Evolutionary conservation across 495 filamentous ascomycete genomes (phyloP).

Genomic region (Bathelium albidoporum): DNA sequence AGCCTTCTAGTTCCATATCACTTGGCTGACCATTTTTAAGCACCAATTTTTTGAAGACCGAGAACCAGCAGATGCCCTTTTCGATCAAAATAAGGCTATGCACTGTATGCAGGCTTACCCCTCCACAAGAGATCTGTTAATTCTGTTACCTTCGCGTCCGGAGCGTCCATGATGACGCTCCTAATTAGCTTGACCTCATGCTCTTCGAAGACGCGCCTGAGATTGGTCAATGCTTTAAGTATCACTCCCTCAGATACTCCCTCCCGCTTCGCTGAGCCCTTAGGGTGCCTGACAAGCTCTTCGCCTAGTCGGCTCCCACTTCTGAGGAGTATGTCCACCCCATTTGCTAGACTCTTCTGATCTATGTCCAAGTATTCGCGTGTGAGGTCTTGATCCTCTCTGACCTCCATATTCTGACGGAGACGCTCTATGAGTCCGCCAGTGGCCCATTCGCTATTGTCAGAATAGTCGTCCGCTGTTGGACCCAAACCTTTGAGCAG

Average conservation of each 20-base stretch:
- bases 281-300: constrained; percentile 5
- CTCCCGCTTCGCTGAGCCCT: neutral
- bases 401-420: constrained; percentile 26
- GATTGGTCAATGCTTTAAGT: neutral
- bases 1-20: neutral
- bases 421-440: constrained; percentile 22
- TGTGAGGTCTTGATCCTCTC: constrained; percentile 27
- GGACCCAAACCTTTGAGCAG: constrained; percentile 31
- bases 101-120: neutral
- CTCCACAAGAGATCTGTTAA: neutral
- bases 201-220: neutral
- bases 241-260: neutral
- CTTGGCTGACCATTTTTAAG: neutral
- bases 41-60: neutral
- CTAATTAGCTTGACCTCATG: neutral
- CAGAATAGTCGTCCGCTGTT: constrained; percentile 30
- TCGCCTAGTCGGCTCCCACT: constrained; percentile 14
- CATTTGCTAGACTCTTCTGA: constrained; percentile 23
- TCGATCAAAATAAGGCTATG: neutral
- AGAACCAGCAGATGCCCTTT: neutral
- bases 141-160: neutral
- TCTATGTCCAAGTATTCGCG: constrained; percentile 30
- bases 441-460: constrained; percentile 30
- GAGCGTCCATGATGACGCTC: neutral
- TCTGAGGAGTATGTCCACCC: constrained; percentile 21